A percentile compares a stretch with the other conserved stretches of the same genome.
Conservation (phyloP, 1,139 yeast species). For the Blastobotrys ciferrii region DNA sequence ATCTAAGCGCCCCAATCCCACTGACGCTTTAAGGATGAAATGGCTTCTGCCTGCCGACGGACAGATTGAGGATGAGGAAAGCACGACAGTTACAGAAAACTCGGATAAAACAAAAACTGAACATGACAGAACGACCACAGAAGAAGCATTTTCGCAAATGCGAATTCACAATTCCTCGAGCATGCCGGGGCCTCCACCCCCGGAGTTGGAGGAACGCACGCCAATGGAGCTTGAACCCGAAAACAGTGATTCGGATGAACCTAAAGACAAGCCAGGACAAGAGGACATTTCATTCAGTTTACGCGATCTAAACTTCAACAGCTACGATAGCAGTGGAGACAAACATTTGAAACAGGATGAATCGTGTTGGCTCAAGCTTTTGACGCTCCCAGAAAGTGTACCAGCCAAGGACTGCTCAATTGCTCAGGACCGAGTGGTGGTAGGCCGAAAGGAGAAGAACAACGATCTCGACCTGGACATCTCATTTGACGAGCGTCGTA, state of each 20-base stretch:
- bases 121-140: not conserved
- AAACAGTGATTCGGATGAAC: constrained; percentile 1
- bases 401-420: constrained; percentile 51
- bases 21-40: constrained; percentile 66
- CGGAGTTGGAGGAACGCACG: constrained; percentile 4
- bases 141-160: constrained; percentile 1
- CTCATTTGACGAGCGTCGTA: constrained; percentile 59
- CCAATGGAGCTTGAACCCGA: not conserved
- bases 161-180: constrained; percentile 8
- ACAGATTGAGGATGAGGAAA: constrained; percentile 26
- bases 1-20: constrained; percentile 63
- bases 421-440: constrained; percentile 27
- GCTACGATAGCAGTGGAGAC: not conserved
- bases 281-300: constrained; percentile 4
- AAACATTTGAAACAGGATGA: not conserved
- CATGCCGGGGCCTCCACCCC: not conserved
- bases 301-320: constrained; percentile 1
- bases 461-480: constrained; percentile 4
- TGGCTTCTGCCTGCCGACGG: constrained; percentile 49
- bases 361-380: not conserved
- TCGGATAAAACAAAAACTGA: not conserved
- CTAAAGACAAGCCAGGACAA: not conserved
- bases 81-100: constrained; percentile 29
- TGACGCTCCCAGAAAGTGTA: constrained; percentile 36
- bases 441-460: constrained; percentile 30